Base-by-base conservation (phyloP, 768 basidiomycete species). In the Tylopilus intermedius region DNA sequence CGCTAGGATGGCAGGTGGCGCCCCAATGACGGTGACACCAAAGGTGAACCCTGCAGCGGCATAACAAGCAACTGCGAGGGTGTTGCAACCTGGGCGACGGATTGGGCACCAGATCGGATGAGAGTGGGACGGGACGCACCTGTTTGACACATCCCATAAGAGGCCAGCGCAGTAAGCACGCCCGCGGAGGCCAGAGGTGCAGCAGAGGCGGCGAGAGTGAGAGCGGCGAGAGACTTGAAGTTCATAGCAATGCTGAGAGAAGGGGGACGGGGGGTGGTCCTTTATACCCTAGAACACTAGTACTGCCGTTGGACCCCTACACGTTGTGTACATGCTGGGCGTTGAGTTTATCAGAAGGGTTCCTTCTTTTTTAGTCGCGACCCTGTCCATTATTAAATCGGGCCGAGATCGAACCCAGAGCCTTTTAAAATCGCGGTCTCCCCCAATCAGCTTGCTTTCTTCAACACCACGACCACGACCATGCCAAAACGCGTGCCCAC, bases 401-500 rank as follows among this genome's bases (percentile, higher is more conserved):
- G 35, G 14, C 35, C 35, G 35, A 4, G 5, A 14, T 15, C 35
- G 13, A 35, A 4, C 13, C 11, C 35, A 11, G 4, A 14, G 10
- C 3, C 35, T 37, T 37, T 37, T 15, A 13, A 8, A 35, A 4
- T 15, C 15, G 37, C 37, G n/a, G 14, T 38, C 37, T 38, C n/a
- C 37, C 8, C 14, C n/a, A n/a, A 38, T n/a, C 37, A 7, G 14
- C 33, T 30, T 18, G 6, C 6, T 7, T 6, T 30, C 29, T 7
- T 29, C 35, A 15, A 5, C 9, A 9, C 47, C 8, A 55, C 39
- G 1, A 43, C 55, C 52, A 62, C 35, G n/a, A n/a, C n/a, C 59
- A 65, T 77, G 77, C 71, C 72, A 1, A 76, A 76, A 58, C 76
- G 77, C 13, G 49, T 64, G 4, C 52, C 60, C 38, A 76, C 77